Evolutionary conservation across 306 rosid genomes (phyloP), one percentile per base, ranked within the genome.

Genomic region (Glycine tomentella): DNA sequence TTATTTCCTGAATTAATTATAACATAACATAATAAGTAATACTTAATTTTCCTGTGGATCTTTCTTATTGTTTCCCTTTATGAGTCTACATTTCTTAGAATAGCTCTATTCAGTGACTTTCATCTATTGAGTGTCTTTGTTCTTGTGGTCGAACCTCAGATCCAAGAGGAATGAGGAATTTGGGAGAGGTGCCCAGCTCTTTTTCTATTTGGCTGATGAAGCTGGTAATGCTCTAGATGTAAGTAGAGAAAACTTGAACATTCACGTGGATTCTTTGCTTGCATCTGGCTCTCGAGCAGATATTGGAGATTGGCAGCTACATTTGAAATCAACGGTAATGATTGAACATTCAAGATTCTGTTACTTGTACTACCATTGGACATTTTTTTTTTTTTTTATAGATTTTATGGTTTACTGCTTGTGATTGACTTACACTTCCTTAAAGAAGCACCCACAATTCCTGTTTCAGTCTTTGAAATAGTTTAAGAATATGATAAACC

Each of bases 141-240:
- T 86, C 52, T 83, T 69, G 65, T 81, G 80, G 76, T 86, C 78
- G 75, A 72, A 84, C 80, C 73, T 78, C 86, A 93, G 99, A 85
- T 88, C 92, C 77, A 72, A 78, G 65, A 72, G 81, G 88, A 66
- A 77, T 42, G 90, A 84, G 64, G 93, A 86, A 74, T 80, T 84
- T 56, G 83, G 81, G 75, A 62, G 73, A 75, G 87, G 81, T 78
- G 93, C 83, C 49, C 98, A 91, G 82, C 89, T 93, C 62, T 95
- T 93, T 85, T 95, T 95, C 92, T 95, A 95, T 76, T 69, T 95
- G 91, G 97, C 94, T 51, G 99, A 95, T 87, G 99, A 95, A 89
- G 89, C 86, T 78, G 93, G 92, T 9, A 86, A 79, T 78, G 83
- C 84, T 86, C 81, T 93, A 72, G 85, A 85, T 81, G 61, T 92